These are phyloP conservation scores for Exophiala sideris DNA, from an alignment of 2,329 filamentous ascomycete species.

Conservation along the genomic window DNA sequence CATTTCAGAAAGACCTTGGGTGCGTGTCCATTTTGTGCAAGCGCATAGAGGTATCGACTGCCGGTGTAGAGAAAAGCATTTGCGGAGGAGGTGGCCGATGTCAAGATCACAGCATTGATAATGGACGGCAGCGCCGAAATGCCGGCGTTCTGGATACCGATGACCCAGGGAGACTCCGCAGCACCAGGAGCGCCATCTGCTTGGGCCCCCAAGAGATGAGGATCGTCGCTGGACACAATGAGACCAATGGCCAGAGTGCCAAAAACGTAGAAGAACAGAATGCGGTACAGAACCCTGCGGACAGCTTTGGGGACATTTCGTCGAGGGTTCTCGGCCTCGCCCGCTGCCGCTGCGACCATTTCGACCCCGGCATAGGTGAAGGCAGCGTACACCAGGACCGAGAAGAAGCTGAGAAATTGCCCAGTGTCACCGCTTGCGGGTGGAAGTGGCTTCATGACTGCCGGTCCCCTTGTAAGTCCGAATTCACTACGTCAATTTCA, in stretches of 20 bases:
- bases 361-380: conserved; percentile 44
- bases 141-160: conserved; percentile 42
- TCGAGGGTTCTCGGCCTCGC: conserved; percentile 53
- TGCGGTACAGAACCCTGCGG: conserved; percentile 54
- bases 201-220: conserved; percentile 54
- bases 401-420: conserved; percentile 53
- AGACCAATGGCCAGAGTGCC: conserved; percentile 40
- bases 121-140: conserved; percentile 36
- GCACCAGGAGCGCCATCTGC: conserved; percentile 67
- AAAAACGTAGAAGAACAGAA: conserved; percentile 56
- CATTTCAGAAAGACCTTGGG: conserved; percentile 51
- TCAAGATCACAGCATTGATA: conserved; percentile 64
- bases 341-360: conserved; percentile 54
- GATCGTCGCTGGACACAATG: conserved; percentile 55
- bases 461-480: too few species aligned
- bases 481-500: too few species aligned
- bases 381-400: conserved; percentile 42
- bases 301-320: conserved; percentile 54
- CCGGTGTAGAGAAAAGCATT: conserved; percentile 63
- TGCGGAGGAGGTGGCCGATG: conserved; percentile 66
- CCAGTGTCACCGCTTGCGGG: conserved; percentile 37
- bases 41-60: conserved; percentile 50
- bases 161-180: conserved; percentile 50
- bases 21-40: conserved; percentile 50
- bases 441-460: conserved; percentile 47